phyloP scores from a whole-genome alignment of 2,329 filamentous ascomycete species.

The Pezizomycotina sp. region DNA sequence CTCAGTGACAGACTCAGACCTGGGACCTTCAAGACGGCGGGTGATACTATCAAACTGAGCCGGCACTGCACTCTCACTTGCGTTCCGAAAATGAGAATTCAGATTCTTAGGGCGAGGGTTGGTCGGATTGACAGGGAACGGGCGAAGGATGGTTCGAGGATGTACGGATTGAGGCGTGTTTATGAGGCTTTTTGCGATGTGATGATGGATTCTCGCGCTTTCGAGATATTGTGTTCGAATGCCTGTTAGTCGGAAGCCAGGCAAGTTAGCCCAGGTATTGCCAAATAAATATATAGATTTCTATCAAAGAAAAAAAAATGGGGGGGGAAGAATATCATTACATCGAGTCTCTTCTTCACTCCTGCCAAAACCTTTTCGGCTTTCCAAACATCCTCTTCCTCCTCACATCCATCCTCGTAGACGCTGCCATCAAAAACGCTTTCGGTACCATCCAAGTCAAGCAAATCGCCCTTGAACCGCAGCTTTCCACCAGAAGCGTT shows the following conservation, averaged over 20 bases:
- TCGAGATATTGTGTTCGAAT: constrained; percentile 16
- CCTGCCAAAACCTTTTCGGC: constrained; percentile 17
- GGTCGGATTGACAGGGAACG: constrained; percentile 5
- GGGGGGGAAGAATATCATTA: not conserved
- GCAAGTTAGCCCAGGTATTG: constrained; percentile 3
- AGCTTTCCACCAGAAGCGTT: too few relatives aligned
- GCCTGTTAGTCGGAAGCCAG: constrained; percentile 6
- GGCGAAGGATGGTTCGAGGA: constrained; percentile 1
- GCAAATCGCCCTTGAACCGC: too few relatives aligned
- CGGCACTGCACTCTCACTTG: constrained; percentile 17
- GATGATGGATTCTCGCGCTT: constrained; percentile 14
- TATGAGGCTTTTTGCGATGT: constrained; percentile 6
- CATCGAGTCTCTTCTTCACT: constrained; percentile 19
- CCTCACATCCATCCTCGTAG: constrained; percentile 12
- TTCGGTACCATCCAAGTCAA: constrained; percentile 15
- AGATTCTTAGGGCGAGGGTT: constrained; percentile 13
- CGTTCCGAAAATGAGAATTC: constrained; percentile 17
- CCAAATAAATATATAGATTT: too few relatives aligned
- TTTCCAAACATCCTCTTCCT: constrained; percentile 9
- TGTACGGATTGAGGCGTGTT: constrained; percentile 5
- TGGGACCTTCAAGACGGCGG: constrained; percentile 14
- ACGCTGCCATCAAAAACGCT: constrained; percentile 18
- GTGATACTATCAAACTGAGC: constrained; percentile 7
- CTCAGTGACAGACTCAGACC: constrained; percentile 14
- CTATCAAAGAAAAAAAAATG: not conserved